phyloP scores from a whole-genome alignment of 2,329 filamentous ascomycete genomes.

The Lasiodiplodia citricola region DNA sequence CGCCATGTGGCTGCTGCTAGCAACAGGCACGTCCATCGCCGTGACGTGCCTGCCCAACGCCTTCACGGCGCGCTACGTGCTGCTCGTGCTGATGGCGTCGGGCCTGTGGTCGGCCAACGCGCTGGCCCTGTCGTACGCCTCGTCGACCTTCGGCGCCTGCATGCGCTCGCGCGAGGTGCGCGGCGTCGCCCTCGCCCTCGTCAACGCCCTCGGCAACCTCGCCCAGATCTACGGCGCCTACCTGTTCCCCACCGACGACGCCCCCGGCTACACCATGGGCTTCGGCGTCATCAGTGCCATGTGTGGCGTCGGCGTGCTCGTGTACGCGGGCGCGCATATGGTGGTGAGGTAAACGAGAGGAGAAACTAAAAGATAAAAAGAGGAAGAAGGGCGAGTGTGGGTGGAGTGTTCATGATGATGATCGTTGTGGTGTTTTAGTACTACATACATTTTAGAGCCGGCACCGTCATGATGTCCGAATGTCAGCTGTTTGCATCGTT shows the following conservation, averaged over 20 bases:
- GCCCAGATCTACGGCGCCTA: constrained; percentile 62
- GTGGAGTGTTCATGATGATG: neutral
- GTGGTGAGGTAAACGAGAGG: constrained; percentile 32
- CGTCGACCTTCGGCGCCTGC: constrained; percentile 53
- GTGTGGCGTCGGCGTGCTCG: constrained; percentile 38
- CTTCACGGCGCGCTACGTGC: constrained; percentile 56
- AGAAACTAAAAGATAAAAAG: constrained; percentile 29
- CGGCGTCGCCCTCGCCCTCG: constrained; percentile 59
- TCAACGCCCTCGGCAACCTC: constrained; percentile 61
- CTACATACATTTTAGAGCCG: neutral
- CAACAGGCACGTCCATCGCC: constrained; percentile 41
- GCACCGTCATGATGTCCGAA: neutral
- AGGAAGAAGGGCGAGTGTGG: neutral
- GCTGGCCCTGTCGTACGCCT: constrained; percentile 57
- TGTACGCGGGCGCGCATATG: constrained; percentile 40
- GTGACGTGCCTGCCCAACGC: constrained; percentile 55
- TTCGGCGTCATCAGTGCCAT: constrained; percentile 42
- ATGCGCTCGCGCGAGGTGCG: constrained; percentile 55
- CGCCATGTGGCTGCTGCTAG: constrained; percentile 52
- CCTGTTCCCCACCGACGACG: constrained; percentile 56
- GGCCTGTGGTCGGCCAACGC: constrained; percentile 62
- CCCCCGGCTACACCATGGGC: constrained; percentile 50
- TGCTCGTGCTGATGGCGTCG: constrained; percentile 62
- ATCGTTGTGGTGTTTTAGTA: too few species aligned
- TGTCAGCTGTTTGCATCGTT: neutral